Evolutionary conservation across 441 rosid genomes (phyloP).

Genomic region (Macaranga tanarius): DNA sequence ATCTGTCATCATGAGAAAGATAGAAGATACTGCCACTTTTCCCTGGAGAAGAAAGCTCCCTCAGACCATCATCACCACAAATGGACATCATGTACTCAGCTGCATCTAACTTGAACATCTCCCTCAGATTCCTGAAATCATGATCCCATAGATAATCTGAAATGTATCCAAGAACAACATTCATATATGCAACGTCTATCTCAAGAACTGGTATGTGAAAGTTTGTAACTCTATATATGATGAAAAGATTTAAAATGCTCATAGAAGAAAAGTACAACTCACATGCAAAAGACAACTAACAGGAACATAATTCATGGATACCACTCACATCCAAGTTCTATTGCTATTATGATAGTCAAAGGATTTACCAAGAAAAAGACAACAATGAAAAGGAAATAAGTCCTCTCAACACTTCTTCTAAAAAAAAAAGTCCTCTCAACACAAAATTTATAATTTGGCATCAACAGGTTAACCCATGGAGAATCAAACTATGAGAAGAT

Average conservation of each 20-base stretch:
- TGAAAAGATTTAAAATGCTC: background rate
- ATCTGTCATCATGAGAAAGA: slow-evolving; percentile 89
- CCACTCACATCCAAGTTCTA: too few species aligned
- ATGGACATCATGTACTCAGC: slow-evolving; percentile 99
- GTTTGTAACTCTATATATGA: background rate
- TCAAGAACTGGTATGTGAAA: background rate
- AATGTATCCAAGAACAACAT: background rate
- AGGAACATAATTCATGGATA: too few species aligned
- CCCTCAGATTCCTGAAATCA: slow-evolving; percentile 78
- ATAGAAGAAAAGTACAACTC: background rate
- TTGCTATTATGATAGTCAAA: background rate
- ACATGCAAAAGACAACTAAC: background rate
- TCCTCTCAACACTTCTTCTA: background rate
- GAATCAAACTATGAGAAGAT: slow-evolving; percentile 3
- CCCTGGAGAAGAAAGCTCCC: slow-evolving; percentile 84
- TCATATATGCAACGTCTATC: background rate
- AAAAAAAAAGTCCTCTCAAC: background rate
- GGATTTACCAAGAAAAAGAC: background rate
- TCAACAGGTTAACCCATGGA: background rate
- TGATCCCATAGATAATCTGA: slow-evolving; percentile 19
- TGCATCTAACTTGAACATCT: slow-evolving; percentile 96
- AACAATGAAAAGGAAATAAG: background rate
- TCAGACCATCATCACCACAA: slow-evolving; percentile 94
- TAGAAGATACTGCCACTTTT: slow-evolving; percentile 98
- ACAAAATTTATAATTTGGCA: background rate